Evolutionary conservation across 2,329 filamentous ascomycete species (phyloP).

Genomic region (Aureobasidium namibiae): DNA sequence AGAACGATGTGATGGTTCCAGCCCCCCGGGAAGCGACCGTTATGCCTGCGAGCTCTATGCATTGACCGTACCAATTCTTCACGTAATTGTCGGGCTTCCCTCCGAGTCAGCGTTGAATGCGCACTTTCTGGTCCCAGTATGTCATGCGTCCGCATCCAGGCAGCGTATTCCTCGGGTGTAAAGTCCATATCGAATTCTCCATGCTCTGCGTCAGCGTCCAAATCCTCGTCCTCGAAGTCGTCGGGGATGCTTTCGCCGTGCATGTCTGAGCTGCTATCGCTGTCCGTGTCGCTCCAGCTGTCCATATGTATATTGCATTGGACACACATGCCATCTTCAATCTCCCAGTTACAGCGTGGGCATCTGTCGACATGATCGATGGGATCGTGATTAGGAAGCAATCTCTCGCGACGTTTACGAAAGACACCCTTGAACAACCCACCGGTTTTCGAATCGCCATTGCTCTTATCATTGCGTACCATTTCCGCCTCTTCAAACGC

Average conservation of each 20-base stretch:
- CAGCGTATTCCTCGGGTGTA: neutral
- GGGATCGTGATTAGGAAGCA: conserved; percentile 43
- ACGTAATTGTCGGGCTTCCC: no score
- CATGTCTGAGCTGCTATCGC: conserved; percentile 25
- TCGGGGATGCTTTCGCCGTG: conserved; percentile 21
- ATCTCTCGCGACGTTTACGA: conserved; percentile 24
- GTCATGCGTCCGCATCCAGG: neutral
- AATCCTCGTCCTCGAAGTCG: conserved; percentile 34
- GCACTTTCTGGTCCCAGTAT: neutral
- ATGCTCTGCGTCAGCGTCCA: conserved; percentile 19
- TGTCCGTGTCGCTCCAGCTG: conserved; percentile 34
- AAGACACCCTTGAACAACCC: conserved; percentile 59
- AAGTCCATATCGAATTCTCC: conserved; percentile 5
- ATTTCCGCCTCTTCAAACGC: conserved; percentile 52
- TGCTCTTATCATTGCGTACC: conserved; percentile 53
- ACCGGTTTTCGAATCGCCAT: conserved; percentile 38
- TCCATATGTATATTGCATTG: conserved; percentile 46
- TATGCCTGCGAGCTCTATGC: neutral
- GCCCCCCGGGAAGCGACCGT: no score
- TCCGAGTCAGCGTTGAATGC: no score
- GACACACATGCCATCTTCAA: conserved; percentile 51
- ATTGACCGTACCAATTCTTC: neutral
- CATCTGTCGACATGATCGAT: conserved; percentile 56
- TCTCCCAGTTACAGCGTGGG: conserved; percentile 54
- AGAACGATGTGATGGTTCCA: neutral